Conservation (phyloP, 1,284 basidiomycete genomes). For the Apiotrichum gracile region DNA sequence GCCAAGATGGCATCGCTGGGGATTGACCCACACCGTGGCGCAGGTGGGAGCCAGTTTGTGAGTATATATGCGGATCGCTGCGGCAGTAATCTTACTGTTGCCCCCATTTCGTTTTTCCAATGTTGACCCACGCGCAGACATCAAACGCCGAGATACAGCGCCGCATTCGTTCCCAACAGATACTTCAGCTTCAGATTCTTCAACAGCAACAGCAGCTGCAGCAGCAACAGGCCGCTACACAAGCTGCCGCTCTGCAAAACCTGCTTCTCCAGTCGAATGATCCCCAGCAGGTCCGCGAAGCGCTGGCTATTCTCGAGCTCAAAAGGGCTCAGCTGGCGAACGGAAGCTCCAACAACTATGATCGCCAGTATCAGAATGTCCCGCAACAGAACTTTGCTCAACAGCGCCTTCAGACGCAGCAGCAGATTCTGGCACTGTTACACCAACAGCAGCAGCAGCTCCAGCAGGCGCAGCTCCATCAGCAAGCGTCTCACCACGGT, state of each 20-base stretch:
- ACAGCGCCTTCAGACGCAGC: constrained; percentile 1
- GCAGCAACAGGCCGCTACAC: constrained; percentile 7
- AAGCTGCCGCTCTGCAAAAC: constrained; percentile 12
- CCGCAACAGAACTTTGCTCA: constrained; percentile 20
- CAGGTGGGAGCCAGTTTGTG: too few species aligned
- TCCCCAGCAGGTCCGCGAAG: constrained; percentile 21
- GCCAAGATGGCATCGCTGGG: constrained; percentile 34
- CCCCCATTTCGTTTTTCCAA: not conserved
- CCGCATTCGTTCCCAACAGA: constrained; percentile 12
- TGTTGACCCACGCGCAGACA: not conserved
- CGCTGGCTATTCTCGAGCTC: constrained; percentile 23
- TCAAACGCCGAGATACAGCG: constrained; percentile 10
- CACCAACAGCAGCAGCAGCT: constrained; percentile 16
- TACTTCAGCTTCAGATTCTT: constrained; percentile 9
- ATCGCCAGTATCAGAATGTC: constrained; percentile 9
- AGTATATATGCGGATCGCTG: too few species aligned
- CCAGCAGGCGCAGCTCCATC: not conserved
- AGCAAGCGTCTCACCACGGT: not conserved
- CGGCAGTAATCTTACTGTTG: not conserved
- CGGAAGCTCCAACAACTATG: not conserved
- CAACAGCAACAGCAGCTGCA: constrained; percentile 3
- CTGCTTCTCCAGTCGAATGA: constrained; percentile 16
- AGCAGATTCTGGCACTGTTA: constrained; percentile 5
- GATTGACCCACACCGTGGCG: constrained; percentile 19
- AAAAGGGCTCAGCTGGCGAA: constrained; percentile 21